Conservation (phyloP, 2,329 filamentous ascomycete genomes). For the Diaporthe eres region DNA sequence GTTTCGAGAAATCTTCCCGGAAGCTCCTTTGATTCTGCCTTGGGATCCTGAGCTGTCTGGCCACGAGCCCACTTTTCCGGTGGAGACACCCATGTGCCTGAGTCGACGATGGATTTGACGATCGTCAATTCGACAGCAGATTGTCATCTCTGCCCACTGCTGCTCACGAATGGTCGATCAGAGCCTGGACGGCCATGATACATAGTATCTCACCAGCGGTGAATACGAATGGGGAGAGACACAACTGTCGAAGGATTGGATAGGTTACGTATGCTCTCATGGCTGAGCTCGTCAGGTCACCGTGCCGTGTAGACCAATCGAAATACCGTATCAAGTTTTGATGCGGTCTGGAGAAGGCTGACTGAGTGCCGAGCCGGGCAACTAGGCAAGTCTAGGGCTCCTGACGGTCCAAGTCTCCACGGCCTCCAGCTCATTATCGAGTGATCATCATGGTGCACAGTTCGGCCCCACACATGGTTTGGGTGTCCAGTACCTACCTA, state of each 20-base stretch:
- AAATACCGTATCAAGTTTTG: neutral
- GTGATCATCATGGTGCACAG: neutral
- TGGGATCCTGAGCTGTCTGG: conserved; percentile 12
- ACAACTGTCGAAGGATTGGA: conserved; percentile 1
- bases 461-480: neutral
- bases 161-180: neutral
- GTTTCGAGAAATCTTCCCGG: conserved; percentile 28
- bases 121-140: conserved; percentile 23
- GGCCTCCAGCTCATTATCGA: conserved; percentile 3
- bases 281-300: conserved; percentile 3
- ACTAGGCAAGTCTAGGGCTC: neutral
- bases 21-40: conserved; percentile 10
- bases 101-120: conserved; percentile 17
- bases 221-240: conserved; percentile 17
- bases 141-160: conserved; percentile 12
- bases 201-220: neutral
- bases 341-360: conserved; percentile 21
- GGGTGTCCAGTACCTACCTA: no score
- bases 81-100: conserved; percentile 7
- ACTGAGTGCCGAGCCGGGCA: conserved; percentile 26
- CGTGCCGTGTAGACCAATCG: neutral
- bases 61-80: neutral
- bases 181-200: neutral
- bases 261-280: conserved; percentile 8
- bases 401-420: conserved; percentile 8